Percentiles rank a stretch among this genome's conserved stretches.
These are phyloP conservation scores for Penicillium coprophilum DNA, from an alignment of 495 filamentous ascomycete genomes.

Conservation along the genomic window DNA sequence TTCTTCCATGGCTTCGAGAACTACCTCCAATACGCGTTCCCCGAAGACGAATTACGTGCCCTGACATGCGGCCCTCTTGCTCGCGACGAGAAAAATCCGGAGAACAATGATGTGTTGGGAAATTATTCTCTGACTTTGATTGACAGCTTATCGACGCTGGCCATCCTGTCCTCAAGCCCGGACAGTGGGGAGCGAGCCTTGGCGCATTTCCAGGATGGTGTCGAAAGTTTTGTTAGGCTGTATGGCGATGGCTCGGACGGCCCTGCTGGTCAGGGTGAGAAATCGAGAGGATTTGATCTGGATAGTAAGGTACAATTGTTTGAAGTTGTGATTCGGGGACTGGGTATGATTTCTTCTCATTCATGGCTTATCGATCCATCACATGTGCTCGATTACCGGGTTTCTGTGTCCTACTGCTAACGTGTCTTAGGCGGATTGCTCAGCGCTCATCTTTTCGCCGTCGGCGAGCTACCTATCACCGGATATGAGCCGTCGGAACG, in stretches of 20 bases:
- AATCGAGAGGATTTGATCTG: conserved; percentile 85
- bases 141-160: conserved; percentile 90
- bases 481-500: conserved; percentile 60
- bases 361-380: not conserved
- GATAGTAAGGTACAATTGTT: conserved; percentile 99
- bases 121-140: conserved; percentile 96
- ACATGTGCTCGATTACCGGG: not conserved
- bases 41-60: conserved; percentile 93
- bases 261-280: conserved; percentile 65
- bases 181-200: conserved; percentile 60
- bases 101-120: conserved; percentile 91
- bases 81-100: conserved; percentile 78
- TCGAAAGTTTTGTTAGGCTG: conserved; percentile 72
- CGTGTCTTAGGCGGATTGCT: conserved; percentile 64
- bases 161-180: conserved; percentile 77
- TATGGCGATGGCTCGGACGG: conserved; percentile 83
- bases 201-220: conserved; percentile 75
- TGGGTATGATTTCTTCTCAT: conserved; percentile 47
- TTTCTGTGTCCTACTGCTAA: conserved; percentile 4
- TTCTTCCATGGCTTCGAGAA: conserved; percentile 98
- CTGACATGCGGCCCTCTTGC: conserved; percentile 80
- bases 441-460: conserved; percentile 89
- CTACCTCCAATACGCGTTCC: conserved; percentile 91
- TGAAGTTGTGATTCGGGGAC: conserved; percentile 91
- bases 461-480: conserved; percentile 80